Percentiles rank a stretch among this genome's conserved stretches.
These are phyloP conservation scores for Hericium erinaceus DNA, from an alignment of 768 basidiomycete genomes.

Conservation along the genomic window DNA sequence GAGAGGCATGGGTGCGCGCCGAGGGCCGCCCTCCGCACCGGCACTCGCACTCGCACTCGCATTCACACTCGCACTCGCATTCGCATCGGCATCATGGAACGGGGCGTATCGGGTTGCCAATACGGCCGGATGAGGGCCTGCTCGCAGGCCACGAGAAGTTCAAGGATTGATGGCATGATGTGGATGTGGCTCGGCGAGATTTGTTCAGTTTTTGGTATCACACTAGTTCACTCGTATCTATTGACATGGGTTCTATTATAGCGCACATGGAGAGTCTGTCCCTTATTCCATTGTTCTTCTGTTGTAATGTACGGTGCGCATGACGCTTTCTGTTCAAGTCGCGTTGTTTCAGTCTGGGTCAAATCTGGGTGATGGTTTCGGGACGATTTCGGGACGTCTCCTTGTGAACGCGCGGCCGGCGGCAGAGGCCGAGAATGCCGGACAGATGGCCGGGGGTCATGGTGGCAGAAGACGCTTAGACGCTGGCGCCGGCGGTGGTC, in stretches of 20 bases:
- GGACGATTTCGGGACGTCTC: too few species aligned
- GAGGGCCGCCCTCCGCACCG: constrained; percentile 15
- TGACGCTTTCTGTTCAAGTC: neutral
- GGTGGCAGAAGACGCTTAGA: too few species aligned
- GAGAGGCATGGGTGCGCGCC: constrained; percentile 55
- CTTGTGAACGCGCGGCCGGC: too few species aligned
- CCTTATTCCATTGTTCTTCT: neutral
- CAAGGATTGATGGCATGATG: constrained; percentile 4
- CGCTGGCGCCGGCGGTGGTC: too few species aligned
- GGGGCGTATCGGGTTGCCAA: constrained; percentile 28
- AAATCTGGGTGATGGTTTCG: too few species aligned
- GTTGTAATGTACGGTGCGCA: neutral
- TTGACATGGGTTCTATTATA: neutral
- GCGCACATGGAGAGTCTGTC: neutral
- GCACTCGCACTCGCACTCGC: constrained; percentile 13
- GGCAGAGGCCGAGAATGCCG: too few species aligned
- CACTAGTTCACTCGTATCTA: neutral
- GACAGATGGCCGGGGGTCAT: too few species aligned
- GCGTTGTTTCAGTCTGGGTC: neutral
- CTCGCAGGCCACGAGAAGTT: constrained; percentile 24
- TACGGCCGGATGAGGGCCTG: constrained; percentile 36
- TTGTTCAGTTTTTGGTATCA: neutral
- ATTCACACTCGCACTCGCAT: constrained; percentile 7
- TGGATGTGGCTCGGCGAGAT: neutral
- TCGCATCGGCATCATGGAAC: constrained; percentile 9